Conservation (phyloP, 2,329 filamentous ascomycete species). For the Epichloe brachyelytri region DNA sequence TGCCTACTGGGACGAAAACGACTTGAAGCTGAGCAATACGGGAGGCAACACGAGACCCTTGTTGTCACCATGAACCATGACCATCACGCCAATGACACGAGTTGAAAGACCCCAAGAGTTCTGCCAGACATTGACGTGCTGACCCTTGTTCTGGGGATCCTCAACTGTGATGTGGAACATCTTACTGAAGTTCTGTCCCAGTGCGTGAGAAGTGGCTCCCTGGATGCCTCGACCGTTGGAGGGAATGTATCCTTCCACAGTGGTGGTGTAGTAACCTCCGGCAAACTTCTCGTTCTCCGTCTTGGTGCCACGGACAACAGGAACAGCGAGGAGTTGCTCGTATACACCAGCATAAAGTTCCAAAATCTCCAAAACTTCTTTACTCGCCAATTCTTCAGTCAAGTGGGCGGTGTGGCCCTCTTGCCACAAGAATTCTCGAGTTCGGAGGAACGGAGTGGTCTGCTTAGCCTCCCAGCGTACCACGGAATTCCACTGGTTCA, state of each 20-base stretch:
- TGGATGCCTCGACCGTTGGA: slow-evolving; percentile 94
- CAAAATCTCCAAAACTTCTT: slow-evolving; percentile 85
- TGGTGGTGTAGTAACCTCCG: slow-evolving; percentile 91
- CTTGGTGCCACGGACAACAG: slow-evolving; percentile 86
- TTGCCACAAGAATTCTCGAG: slow-evolving; percentile 95
- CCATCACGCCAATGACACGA: slow-evolving; percentile 95
- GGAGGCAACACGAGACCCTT: slow-evolving; percentile 85
- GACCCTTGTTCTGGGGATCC: slow-evolving; percentile 70
- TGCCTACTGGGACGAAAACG: slow-evolving; percentile 81
- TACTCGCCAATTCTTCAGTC: slow-evolving; percentile 65
- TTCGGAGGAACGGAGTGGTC: slow-evolving; percentile 72
- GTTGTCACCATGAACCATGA: slow-evolving; percentile 95
- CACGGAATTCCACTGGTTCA: slow-evolving; percentile 96
- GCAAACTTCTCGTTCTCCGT: slow-evolving; percentile 98
- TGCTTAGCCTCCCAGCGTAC: slow-evolving; percentile 97
- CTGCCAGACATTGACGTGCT: slow-evolving; percentile 84
- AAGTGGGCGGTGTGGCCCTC: slow-evolving; percentile 88
- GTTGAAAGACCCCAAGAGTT: slow-evolving; percentile 99
- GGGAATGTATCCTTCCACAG: slow-evolving; percentile 92
- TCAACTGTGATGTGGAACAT: slow-evolving; percentile 99
- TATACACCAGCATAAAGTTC: slow-evolving; percentile 89
- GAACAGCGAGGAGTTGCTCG: slow-evolving; percentile 84
- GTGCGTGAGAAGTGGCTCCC: slow-evolving; percentile 83
- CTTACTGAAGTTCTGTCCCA: slow-evolving; percentile 97
- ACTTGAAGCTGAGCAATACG: slow-evolving; percentile 77